These are phyloP conservation scores for Yamadazyma ubonensis DNA, from an alignment of 805 yeast genomes.

Conservation along the genomic window DNA sequence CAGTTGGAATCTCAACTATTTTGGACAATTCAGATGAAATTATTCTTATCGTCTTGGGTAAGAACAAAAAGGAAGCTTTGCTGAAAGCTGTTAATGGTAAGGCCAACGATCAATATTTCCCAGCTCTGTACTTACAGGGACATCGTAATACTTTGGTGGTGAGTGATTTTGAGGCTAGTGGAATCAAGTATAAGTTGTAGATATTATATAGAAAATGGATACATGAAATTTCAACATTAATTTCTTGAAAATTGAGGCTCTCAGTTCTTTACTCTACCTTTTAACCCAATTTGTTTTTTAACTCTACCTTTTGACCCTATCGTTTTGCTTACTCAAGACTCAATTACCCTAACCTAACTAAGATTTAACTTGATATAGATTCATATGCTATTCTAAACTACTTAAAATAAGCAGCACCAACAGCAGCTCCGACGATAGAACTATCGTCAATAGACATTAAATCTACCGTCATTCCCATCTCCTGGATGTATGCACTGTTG, in stretches of 20 bases:
- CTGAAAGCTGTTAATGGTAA: slow-evolving; percentile 42
- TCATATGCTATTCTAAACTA: slow-evolving; percentile 3
- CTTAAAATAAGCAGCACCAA: slow-evolving; percentile 44
- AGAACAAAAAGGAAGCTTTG: slow-evolving; percentile 46
- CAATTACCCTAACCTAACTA: too few relatives aligned
- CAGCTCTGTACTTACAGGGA: slow-evolving; percentile 50
- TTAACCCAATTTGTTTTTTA: too few relatives aligned
- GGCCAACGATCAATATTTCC: slow-evolving; percentile 40
- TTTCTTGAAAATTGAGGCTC: too few relatives aligned
- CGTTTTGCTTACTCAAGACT: too few relatives aligned
- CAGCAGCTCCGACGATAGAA: slow-evolving; percentile 54
- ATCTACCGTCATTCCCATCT: slow-evolving; percentile 31
- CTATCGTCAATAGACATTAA: slow-evolving; percentile 45
- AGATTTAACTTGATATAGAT: too few relatives aligned
- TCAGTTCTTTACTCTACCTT: too few relatives aligned
- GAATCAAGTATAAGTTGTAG: slow-evolving; percentile 34
- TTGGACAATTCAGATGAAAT: slow-evolving; percentile 55
- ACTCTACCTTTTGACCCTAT: too few relatives aligned
- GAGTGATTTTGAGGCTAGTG: slow-evolving; percentile 50
- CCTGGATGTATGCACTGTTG: slow-evolving; percentile 22
- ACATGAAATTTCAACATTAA: too few relatives aligned
- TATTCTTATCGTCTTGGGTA: slow-evolving; percentile 52
- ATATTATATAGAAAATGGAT: slow-evolving; percentile 1
- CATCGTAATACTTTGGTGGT: slow-evolving; percentile 46
- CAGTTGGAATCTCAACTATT: slow-evolving; percentile 58